A percentile compares a stretch with the other conserved stretches of the same genome.
Conservation (phyloP, 2,329 filamentous ascomycete genomes). For the Fusarium illudens region DNA sequence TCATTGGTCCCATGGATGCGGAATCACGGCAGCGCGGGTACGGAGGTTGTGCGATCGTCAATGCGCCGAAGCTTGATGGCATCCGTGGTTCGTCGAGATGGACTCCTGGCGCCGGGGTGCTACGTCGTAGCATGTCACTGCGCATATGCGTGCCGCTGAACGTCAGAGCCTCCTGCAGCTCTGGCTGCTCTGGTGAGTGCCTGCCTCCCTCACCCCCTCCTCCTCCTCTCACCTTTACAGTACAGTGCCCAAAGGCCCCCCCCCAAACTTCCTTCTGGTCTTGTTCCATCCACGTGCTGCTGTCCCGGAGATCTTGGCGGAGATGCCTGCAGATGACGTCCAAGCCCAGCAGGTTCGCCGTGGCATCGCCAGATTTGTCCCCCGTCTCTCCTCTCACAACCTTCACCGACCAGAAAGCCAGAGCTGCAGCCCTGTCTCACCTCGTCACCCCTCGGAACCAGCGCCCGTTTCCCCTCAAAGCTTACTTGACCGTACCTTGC, state of each 20-base stretch:
- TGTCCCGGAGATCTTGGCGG: background rate
- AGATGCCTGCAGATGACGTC: background rate
- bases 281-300: conserved; percentile 1
- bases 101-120: background rate
- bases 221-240: background rate
- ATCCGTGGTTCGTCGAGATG: background rate
- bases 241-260: no score
- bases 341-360: background rate
- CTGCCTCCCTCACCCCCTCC: background rate
- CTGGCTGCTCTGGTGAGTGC: background rate
- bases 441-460: background rate
- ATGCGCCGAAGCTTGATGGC: background rate
- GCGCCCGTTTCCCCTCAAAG: conserved; percentile 2
- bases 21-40: background rate
- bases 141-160: background rate
- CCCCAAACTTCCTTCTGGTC: background rate
- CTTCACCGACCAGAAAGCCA: background rate
- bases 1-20: background rate
- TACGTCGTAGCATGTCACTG: background rate
- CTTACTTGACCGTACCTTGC: conserved; percentile 4
- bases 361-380: conserved; percentile 1
- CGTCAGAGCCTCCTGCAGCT: background rate
- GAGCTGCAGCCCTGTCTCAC: background rate
- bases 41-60: background rate
- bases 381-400: background rate